phyloP scores from a whole-genome alignment of 345 rosid species.

The Bruguiera sexangula region DNA sequence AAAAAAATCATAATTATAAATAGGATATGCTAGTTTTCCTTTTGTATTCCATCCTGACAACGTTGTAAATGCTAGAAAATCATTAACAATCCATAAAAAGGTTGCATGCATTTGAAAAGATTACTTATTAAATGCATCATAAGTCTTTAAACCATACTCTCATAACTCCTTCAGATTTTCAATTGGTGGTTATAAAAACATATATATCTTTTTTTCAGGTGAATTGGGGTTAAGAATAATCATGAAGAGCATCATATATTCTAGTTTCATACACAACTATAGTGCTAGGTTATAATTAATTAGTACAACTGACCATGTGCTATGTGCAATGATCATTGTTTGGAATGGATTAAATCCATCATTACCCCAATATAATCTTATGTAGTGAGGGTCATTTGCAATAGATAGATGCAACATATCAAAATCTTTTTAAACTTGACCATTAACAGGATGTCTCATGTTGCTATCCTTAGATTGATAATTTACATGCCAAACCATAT shows the following conservation, averaged over 20 bases:
- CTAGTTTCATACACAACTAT: background rate
- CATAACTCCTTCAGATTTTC: background rate
- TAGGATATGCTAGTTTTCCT: no score
- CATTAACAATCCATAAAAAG: background rate
- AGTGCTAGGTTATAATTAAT: background rate
- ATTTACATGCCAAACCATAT: background rate
- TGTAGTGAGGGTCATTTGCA: background rate
- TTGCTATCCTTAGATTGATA: background rate
- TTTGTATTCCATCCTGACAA: background rate
- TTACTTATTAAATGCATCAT: background rate
- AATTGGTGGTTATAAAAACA: background rate
- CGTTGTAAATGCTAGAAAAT: background rate
- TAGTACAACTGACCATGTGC: background rate
- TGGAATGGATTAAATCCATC: background rate
- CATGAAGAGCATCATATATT: background rate
- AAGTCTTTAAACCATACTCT: background rate
- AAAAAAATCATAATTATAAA: background rate
- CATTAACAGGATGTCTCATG: background rate
- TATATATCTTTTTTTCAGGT: background rate
- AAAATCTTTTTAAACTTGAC: background rate
- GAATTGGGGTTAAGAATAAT: background rate
- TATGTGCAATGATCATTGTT: background rate
- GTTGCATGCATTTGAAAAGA: background rate
- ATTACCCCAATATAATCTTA: background rate
- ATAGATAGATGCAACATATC: background rate